Base-by-base conservation (phyloP, 164 flowering plant genomes). In the Hamamelis virginiana region DNA sequence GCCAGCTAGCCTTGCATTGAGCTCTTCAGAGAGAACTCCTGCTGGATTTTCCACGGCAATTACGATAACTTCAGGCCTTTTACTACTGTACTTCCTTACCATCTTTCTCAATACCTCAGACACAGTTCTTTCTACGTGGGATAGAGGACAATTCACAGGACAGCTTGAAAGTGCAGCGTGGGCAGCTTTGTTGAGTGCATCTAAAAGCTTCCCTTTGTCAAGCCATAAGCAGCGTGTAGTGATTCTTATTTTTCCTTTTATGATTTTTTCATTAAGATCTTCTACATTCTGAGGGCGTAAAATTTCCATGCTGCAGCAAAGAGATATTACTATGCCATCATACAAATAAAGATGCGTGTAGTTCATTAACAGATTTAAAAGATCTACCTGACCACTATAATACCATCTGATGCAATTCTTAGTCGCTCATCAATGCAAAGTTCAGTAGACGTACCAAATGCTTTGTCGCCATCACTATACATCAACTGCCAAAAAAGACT, bases 381-480 rank as follows among this genome's bases (percentile, higher is more conserved):
- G 28, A 65, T 23, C 27, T 81, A 96, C 99, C 99, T 87, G 75
- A 90, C 85, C 70, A 93, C 91, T 50, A 96, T 82, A 64, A 93
- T 91, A 65, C 98, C 99, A 84, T 96, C 98, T 46, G 90, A 72
- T 66, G 99, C 95, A 77, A 96, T 90, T 84, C 85, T 86, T 62
- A 84, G 79, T 73, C 99, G 91, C 84, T 96, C 98, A 63, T 93
- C 97, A 67, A 96, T 48, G 61, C 97, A 91, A 62, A 96, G 97
- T 77, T 96, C 99, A 67, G 84, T 55, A 60, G 97, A 86, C 33
- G 97, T 89, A 55, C 99, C 98, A 83, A 93, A 96, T 75, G 99
- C 99, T 83, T 96, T 96, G 76, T 93, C 99, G 13, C 99, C 99
- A 79, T 96, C 99, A 66, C 81, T 93, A 68, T 91, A 96, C 97